Conservation (phyloP, 768 basidiomycete species). For the Kwoniella sp. region DNA sequence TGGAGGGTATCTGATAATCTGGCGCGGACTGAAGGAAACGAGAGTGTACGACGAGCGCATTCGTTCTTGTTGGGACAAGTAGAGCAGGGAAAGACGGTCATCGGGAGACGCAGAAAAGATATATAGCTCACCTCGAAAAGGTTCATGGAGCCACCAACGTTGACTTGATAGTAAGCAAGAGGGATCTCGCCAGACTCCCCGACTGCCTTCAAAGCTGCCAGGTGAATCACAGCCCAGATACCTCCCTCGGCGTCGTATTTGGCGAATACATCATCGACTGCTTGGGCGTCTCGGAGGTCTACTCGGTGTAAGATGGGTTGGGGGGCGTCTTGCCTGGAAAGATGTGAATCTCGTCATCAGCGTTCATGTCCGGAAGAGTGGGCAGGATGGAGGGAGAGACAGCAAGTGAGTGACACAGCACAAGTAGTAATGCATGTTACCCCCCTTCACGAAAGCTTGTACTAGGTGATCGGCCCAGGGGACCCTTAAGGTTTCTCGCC, state of each 20-base stretch:
- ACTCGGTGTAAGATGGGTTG: constrained; percentile 57
- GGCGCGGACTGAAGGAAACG: too few species aligned
- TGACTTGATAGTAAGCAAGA: constrained; percentile 88
- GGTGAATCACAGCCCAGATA: constrained; percentile 94
- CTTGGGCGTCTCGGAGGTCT: constrained; percentile 73
- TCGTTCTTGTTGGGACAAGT: neutral
- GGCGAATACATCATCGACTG: constrained; percentile 77
- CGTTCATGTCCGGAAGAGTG: neutral
- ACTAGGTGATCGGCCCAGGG: too few species aligned
- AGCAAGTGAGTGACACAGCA: too few species aligned
- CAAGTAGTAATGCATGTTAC: too few species aligned
- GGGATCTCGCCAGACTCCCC: constrained; percentile 95
- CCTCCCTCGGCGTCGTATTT: constrained; percentile 78
- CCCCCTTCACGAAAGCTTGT: too few species aligned
- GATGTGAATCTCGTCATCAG: neutral
- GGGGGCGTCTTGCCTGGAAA: constrained; percentile 37
- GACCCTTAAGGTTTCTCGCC: too few species aligned
- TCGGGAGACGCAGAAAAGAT: too few species aligned
- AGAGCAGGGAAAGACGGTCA: neutral
- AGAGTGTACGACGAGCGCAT: neutral
- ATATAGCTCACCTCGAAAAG: constrained; percentile 63
- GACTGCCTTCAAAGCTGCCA: constrained; percentile 96
- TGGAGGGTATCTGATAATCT: too few species aligned
- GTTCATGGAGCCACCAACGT: constrained; percentile 83
- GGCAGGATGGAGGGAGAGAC: neutral